Evolutionary conservation across 2,329 filamentous ascomycete species (phyloP).

Genomic region (Botrytis aclada): DNA sequence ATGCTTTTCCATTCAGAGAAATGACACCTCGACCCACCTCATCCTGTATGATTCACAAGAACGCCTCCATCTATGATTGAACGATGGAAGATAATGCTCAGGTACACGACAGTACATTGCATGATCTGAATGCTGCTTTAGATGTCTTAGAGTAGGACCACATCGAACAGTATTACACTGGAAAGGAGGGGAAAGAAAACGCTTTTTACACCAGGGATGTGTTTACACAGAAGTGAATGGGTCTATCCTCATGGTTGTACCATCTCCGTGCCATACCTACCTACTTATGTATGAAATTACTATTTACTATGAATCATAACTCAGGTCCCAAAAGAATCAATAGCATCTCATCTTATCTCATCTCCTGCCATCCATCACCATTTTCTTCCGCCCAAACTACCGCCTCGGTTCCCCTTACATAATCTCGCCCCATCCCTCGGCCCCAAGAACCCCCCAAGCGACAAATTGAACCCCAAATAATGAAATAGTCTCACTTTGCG

Average conservation of each 20-base stretch:
- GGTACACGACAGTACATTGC: not conserved
- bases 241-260: not conserved
- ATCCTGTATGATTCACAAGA: not conserved
- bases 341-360: not conserved
- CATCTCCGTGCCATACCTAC: no score
- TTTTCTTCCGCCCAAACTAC: not conserved
- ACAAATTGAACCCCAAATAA: not conserved
- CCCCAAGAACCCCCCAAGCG: not conserved
- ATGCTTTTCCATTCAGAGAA: not conserved
- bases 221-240: not conserved
- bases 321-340: not conserved
- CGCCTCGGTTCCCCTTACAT: conserved; percentile 11
- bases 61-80: not conserved
- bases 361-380: not conserved
- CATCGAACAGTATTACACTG: not conserved
- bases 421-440: conserved; percentile 2
- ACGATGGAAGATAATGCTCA: not conserved
- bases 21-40: not conserved
- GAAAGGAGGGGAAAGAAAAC: not conserved
- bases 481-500: conserved; percentile 3
- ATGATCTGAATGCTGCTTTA: conserved; percentile 8
- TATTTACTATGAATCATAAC: not conserved
- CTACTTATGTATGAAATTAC: not conserved
- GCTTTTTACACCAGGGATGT: not conserved
- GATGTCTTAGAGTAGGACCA: not conserved